Evolutionary conservation across 805 yeast genomes (phyloP).

Genomic region (Yueomyces sinensis): DNA sequence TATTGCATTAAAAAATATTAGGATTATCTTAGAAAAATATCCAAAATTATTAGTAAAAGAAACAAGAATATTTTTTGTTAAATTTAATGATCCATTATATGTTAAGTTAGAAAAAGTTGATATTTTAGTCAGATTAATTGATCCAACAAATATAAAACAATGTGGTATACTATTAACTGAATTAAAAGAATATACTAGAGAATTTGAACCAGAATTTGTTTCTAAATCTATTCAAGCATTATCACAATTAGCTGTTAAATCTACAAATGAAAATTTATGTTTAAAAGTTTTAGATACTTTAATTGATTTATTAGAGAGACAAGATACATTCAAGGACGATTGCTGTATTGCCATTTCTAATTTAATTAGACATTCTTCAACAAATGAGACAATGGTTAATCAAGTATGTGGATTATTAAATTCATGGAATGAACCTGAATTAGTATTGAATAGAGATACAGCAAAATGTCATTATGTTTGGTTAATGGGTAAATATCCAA

Average conservation of each 20-base stretch:
- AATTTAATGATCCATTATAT: slow-evolving; percentile 73
- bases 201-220: slow-evolving; percentile 71
- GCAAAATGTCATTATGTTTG: slow-evolving; percentile 46
- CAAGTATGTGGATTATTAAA: slow-evolving; percentile 21
- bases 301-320: slow-evolving; percentile 42
- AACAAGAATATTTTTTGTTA: slow-evolving; percentile 78
- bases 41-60: slow-evolving; percentile 70
- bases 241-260: slow-evolving; percentile 59
- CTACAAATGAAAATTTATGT: slow-evolving; percentile 30
- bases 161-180: slow-evolving; percentile 50
- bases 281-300: slow-evolving; percentile 49
- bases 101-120: slow-evolving; percentile 67
- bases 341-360: slow-evolving; percentile 46
- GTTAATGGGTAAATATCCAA: slow-evolving; percentile 61
- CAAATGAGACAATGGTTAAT: slow-evolving; percentile 17
- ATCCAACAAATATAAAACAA: slow-evolving; percentile 34
- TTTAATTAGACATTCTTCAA: slow-evolving; percentile 52
- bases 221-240: slow-evolving; percentile 49
- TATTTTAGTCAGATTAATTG: slow-evolving; percentile 55
- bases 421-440: slow-evolving; percentile 31
- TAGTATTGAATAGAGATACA: slow-evolving; percentile 32
- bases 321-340: slow-evolving; percentile 55
- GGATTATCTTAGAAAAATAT: slow-evolving; percentile 78
- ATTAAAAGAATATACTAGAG: slow-evolving; percentile 70
- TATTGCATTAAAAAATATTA: slow-evolving; percentile 81